These are phyloP conservation scores for Nematocida sp. DNA, from an alignment of 371 early-diverging fungal species.

Conservation along the genomic window DNA sequence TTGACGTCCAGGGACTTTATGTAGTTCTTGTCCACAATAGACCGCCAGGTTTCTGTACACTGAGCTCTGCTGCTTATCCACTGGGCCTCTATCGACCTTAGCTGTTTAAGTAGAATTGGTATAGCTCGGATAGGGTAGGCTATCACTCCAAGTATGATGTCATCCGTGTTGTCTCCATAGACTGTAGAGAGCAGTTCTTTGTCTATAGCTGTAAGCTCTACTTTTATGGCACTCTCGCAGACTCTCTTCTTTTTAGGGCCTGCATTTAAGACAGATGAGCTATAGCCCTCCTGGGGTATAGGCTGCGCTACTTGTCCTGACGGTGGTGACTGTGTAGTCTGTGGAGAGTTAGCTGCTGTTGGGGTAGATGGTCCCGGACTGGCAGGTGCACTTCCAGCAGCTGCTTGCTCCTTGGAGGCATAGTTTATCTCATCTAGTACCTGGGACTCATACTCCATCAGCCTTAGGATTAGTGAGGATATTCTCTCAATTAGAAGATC, in stretches of 20 bases:
- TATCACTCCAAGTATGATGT: slow-evolving; percentile 72
- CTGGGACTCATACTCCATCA: slow-evolving; percentile 75
- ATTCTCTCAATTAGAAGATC: slow-evolving; percentile 90
- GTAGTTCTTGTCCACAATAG: slow-evolving; percentile 80
- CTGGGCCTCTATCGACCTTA: slow-evolving; percentile 92
- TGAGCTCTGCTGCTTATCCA: slow-evolving; percentile 75
- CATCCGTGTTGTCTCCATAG: slow-evolving; percentile 53
- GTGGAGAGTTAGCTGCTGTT: no score
- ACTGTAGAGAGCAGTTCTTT: slow-evolving; percentile 72
- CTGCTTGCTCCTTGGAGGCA: slow-evolving; percentile 9
- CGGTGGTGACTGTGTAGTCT: no score
- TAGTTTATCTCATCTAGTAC: slow-evolving; percentile 22
- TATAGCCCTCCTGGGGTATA: no score
- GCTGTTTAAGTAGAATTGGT: slow-evolving; percentile 82
- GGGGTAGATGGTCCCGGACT: no score
- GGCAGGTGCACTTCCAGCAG: no score
- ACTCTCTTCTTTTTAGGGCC: no score
- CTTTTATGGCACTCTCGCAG: no score
- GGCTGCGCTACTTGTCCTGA: no score
- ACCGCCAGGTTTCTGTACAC: slow-evolving; percentile 87
- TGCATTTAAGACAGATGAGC: no score
- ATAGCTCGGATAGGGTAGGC: slow-evolving; percentile 80
- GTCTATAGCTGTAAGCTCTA: slow-evolving; percentile 51
- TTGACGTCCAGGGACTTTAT: slow-evolving; percentile 88
- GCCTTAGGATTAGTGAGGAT: slow-evolving; percentile 73